A percentile compares a stretch with the other conserved stretches of the same genome.
These are phyloP conservation scores for Phytophthora idaei DNA, from an alignment of 352 stramenopile species.

Conservation along the genomic window DNA sequence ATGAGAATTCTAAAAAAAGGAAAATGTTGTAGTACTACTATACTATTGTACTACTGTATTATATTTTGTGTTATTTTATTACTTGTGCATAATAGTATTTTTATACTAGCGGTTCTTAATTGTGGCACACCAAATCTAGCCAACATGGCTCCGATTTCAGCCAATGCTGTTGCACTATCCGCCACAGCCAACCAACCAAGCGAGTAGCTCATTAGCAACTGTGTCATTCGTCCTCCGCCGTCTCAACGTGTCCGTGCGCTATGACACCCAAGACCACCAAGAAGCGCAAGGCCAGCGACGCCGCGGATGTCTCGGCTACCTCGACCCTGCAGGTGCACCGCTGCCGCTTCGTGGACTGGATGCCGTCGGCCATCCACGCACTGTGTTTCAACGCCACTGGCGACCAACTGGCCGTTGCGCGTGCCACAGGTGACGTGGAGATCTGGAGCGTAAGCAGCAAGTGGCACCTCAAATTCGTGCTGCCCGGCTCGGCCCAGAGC, in stretches of 20 bases:
- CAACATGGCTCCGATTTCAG: neutral
- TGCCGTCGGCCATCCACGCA: slow-evolving; percentile 72
- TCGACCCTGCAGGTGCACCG: slow-evolving; percentile 67
- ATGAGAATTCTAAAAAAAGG: too few species aligned
- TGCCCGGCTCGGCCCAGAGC: slow-evolving; percentile 61
- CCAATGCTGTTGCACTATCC: slow-evolving; percentile 3
- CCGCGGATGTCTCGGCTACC: neutral
- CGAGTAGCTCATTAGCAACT: neutral
- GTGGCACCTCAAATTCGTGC: slow-evolving; percentile 77
- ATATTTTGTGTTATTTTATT: too few species aligned
- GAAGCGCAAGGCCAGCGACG: slow-evolving; percentile 58
- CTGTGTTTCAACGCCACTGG: slow-evolving; percentile 63
- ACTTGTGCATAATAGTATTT: too few species aligned
- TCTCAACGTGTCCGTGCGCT: neutral
- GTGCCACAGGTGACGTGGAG: slow-evolving; percentile 83
- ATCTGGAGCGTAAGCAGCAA: slow-evolving; percentile 70
- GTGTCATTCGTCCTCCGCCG: slow-evolving; percentile 15
- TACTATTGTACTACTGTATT: too few species aligned
- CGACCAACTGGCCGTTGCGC: slow-evolving; percentile 74
- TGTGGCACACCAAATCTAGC: neutral
- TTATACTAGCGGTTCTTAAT: neutral
- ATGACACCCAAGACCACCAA: slow-evolving; percentile 39
- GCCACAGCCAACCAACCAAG: slow-evolving; percentile 20
- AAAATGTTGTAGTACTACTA: too few species aligned
- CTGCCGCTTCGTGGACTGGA: slow-evolving; percentile 87